Evolutionary conservation across 768 basidiomycete genomes (phyloP), one percentile per base, ranked within the genome.

Genomic region (Daedalea quercina): DNA sequence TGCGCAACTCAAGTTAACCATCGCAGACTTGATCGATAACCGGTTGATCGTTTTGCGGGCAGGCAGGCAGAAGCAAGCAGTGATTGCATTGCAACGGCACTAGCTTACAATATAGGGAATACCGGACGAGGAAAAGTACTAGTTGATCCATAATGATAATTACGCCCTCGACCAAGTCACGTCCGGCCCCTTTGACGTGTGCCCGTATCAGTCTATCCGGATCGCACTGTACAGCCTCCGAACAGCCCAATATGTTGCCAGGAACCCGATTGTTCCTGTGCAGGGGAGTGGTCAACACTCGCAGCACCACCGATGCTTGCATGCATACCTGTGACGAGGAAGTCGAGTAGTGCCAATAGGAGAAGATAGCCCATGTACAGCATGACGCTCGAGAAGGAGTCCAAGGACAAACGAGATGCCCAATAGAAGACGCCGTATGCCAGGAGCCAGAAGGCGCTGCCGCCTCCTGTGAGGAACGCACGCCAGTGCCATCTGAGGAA

Each of bases 331-430:
- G 91, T 92, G 51, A 93, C 76, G 23, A 97, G 74, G 77, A 95
- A 97, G 63, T 90, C 82, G 28, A 95, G 72, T n/a, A 92, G 64
- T 15, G 82, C 80, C 51, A 97, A 76, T 40, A 96, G 75, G 64
- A 88, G 75, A 54, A 98, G 75, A 70, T 97, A 97, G 25, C 95
- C 94, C 26, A 97, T 76, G 71, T 94, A 97, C 22, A 97, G 76
- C 25, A 86, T 76, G 31, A 87, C 78, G 61, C 88, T 90, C 3
- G 91, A 78, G 52, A 92, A 72, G 9, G 90, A 89, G 65, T 85
- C 84, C 47, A 97, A 77, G 22, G 84, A 88, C n/a, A 97, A 78
- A 20, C 91, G 82, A 0, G 91, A 85, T 22, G 76, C 80, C 89
- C 88, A 92, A 64, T 91, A 93, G 70, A 91, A 91, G 9, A 93